Evolutionary conservation across 805 yeast species (phyloP).

Genomic region (Ogataea naganishii): DNA sequence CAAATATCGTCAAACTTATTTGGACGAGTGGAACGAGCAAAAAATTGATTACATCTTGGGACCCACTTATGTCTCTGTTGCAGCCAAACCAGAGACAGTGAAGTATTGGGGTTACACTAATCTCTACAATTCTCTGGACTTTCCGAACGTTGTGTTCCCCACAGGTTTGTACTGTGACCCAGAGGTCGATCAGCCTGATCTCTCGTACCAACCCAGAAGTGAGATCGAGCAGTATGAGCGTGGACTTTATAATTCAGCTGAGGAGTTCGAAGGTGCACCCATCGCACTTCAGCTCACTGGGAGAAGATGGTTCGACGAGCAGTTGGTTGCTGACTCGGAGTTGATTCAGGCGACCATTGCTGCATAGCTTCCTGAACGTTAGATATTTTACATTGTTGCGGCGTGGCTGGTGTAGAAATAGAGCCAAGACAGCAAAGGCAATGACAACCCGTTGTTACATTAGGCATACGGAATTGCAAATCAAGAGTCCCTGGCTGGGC

Average conservation of each 20-base stretch:
- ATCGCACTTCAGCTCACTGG: slow-evolving; percentile 43
- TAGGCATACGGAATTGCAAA: no score
- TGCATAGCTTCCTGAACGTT: slow-evolving; percentile 10
- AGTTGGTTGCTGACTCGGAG: slow-evolving; percentile 34
- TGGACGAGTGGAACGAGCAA: slow-evolving; percentile 36
- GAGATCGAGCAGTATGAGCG: slow-evolving; percentile 24
- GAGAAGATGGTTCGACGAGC: slow-evolving; percentile 41
- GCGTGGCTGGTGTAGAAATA: no score
- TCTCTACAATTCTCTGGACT: slow-evolving; percentile 59
- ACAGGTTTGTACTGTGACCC: slow-evolving; percentile 43
- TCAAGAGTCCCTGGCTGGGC: no score
- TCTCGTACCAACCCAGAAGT: slow-evolving; percentile 9
- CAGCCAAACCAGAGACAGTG: slow-evolving; percentile 51
- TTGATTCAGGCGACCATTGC: slow-evolving; percentile 24
- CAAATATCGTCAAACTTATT: slow-evolving; percentile 39
- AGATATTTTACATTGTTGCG: no score
- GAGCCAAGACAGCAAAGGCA: no score
- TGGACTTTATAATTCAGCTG: slow-evolving; percentile 23
- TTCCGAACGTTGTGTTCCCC: slow-evolving; percentile 54
- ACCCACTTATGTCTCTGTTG: slow-evolving; percentile 58
- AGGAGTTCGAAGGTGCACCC: slow-evolving; percentile 35
- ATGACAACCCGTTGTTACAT: no score
- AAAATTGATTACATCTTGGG: slow-evolving; percentile 52
- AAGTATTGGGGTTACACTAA: slow-evolving; percentile 71
- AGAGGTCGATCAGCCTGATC: slow-evolving; percentile 12